Evolutionary conservation across 2,329 filamentous ascomycete species (phyloP), one percentile per base, ranked within the genome.

Genomic region (Cercospora berteroae): DNA sequence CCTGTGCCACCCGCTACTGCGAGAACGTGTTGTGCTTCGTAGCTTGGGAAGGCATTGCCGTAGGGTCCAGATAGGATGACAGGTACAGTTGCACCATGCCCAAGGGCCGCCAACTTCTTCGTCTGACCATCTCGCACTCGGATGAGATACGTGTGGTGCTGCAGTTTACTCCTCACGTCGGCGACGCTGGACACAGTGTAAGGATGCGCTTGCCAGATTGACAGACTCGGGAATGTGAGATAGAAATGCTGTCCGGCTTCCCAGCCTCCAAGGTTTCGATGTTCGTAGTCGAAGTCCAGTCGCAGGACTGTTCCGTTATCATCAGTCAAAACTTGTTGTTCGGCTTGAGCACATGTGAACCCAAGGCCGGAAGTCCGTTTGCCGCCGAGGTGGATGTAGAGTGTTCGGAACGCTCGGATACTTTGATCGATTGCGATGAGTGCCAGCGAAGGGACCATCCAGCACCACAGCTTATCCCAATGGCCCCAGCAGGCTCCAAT

Each of bases 401-500:
- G 82, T 0, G 86, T 87, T 33, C 90, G 83, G 7, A 87, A 74
- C 1, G 88, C 77, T 5, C 90, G 83, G 9, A 87, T 81, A 1
- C 79, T 83, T 7, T 90, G 85, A 73, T 93, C 90, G 25, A 90
- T 70, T 64, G 86, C 82, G 83, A 90, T 90, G 16, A 93, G 82
- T 1, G 86, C 79, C 5, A 93, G 78, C 0, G 86, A 86, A 0
- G 90, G 87, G 55, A 91, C 83, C 75, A 93, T 83, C 80, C 90
- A 93, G 75, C 88, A 91, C 57, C 85, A 83, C 4, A 93, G 81
- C 60, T 88, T 81, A 60, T 83, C 77, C 91, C 90, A 94, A 75
- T 94, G 91, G 1, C 85, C 90, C 85, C 89, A 92, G 77, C 89
- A 90, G 3, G 89, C 90, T 4, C 89, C 91, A 12, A 93, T 86